Conservation (phyloP, 1,139 yeast species). For the Suhomyces anneliseae region DNA sequence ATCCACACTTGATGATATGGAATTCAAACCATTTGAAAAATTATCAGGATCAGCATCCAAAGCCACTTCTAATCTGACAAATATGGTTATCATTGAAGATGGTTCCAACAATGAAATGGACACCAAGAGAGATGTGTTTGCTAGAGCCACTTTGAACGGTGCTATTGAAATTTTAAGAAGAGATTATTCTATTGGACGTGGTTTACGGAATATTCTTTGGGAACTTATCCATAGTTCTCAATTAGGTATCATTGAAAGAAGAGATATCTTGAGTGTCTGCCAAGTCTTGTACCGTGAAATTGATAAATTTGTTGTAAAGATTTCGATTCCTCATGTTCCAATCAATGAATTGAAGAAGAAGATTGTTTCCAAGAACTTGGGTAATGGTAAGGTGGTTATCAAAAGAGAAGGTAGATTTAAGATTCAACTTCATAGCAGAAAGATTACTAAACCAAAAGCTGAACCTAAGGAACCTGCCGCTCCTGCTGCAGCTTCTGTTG, state of each 20-base stretch:
- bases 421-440: conserved; percentile 36
- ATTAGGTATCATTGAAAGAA: conserved; percentile 57
- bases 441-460: conserved; percentile 8
- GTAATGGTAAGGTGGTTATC: conserved; percentile 46
- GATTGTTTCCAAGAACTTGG: conserved; percentile 56
- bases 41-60: conserved; percentile 19
- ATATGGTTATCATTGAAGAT: conserved; percentile 52
- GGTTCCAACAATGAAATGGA: conserved; percentile 45
- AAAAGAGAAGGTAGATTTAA: conserved; percentile 48
- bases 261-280: conserved; percentile 64
- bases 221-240: conserved; percentile 61
- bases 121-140: conserved; percentile 44
- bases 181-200: conserved; percentile 63
- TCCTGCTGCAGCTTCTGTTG: not conserved
- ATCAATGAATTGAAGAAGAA: conserved; percentile 54
- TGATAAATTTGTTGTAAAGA: conserved; percentile 58
- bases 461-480: not conserved
- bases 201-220: conserved; percentile 67
- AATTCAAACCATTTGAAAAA: conserved; percentile 44
- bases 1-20: conserved; percentile 57
- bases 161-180: conserved; percentile 67
- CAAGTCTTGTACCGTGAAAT: conserved; percentile 66
- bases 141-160: conserved; percentile 54
- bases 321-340: conserved; percentile 61
- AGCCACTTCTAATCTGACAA: conserved; percentile 19